Conservation (phyloP, 805 yeast species). For the Myxozyma sirexii region DNA sequence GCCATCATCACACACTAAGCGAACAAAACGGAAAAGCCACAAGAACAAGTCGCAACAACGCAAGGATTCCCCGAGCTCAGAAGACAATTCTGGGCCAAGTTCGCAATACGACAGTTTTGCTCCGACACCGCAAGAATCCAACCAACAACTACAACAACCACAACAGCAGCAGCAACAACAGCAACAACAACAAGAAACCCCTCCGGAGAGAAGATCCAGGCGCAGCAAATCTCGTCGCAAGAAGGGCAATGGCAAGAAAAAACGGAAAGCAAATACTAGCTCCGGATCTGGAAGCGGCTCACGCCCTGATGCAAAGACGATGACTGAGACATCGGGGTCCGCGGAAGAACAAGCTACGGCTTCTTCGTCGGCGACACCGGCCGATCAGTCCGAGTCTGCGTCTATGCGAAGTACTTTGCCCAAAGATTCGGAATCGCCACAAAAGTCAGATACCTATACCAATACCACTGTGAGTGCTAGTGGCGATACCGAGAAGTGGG, state of each 20-base stretch:
- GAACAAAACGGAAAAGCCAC: too few relatives aligned
- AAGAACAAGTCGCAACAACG: too few relatives aligned
- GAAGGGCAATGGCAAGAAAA: neutral
- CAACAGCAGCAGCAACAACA: conserved; percentile 4
- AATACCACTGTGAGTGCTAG: neutral
- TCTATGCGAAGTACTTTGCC: conserved; percentile 2
- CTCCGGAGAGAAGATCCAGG: neutral
- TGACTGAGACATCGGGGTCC: neutral
- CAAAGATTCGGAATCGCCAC: neutral
- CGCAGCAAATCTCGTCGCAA: conserved; percentile 2
- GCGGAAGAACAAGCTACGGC: neutral
- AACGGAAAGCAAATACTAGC: conserved; percentile 1
- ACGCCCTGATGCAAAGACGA: neutral
- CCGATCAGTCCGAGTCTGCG: conserved; percentile 5
- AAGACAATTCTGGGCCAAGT: neutral
- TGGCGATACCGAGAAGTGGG: conserved; percentile 2
- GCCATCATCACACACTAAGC: too few relatives aligned
- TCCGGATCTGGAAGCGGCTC: conserved; percentile 8
- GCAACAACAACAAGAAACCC: neutral
- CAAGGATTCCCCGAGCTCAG: neutral
- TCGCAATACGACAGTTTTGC: neutral
- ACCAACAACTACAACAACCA: too few relatives aligned
- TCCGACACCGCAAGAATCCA: neutral
- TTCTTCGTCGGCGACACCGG: conserved; percentile 7
- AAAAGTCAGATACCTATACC: neutral